Base-by-base conservation (phyloP, 208 protist genomes). In the Phytomonas sp. region DNA sequence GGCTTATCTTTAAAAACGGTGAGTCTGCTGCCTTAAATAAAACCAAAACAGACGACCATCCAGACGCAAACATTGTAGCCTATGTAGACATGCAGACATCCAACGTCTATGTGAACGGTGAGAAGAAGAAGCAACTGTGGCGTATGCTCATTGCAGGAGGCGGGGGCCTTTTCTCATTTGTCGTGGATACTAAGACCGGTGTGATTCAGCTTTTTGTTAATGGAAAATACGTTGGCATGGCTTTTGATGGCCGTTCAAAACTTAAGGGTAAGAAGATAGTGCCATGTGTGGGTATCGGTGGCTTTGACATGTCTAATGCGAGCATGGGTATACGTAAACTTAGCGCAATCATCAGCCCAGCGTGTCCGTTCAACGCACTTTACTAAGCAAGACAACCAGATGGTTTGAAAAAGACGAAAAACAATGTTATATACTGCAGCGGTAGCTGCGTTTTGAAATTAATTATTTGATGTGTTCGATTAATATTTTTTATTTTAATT, bases 161-260 rank as follows among this genome's bases (percentile, higher is more conserved):
- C 65, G 91, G 91, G 16, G 87, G 76, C 11, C 65, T 84, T 29
- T 79, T 89, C 65, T 81, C 80, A 11, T 96, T 94, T 69, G 75
- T 94, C 40, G 84, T 93, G n/a, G 82, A 96, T 76, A 96, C 85
- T 23, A 67, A 94, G 67, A 71, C 74, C 23, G 91, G 91, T 30
- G 74, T 83, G 8, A 84, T 94, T 63, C 86, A 93, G 73, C 72
- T 96, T 26, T 96, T 88, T 66, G 80, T 94, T 29, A 82, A 94
- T 70, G 74, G 77, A 67, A 77, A 84, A 65, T 96, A 94, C 72
- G 76, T 76, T 12, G 91, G 91, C 33, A 67, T 92, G 62, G 73
- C 93, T 37, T 83, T 93, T 62, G 86, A 93, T 32, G 67, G 56
- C 40, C 61, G 62, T 32, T 66, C 74, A 29, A 78, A 72, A 0